Evolutionary conservation across 495 filamentous ascomycete genomes (phyloP), one percentile per base, ranked within the genome.

Genomic region (Hypoxylon perforatum): DNA sequence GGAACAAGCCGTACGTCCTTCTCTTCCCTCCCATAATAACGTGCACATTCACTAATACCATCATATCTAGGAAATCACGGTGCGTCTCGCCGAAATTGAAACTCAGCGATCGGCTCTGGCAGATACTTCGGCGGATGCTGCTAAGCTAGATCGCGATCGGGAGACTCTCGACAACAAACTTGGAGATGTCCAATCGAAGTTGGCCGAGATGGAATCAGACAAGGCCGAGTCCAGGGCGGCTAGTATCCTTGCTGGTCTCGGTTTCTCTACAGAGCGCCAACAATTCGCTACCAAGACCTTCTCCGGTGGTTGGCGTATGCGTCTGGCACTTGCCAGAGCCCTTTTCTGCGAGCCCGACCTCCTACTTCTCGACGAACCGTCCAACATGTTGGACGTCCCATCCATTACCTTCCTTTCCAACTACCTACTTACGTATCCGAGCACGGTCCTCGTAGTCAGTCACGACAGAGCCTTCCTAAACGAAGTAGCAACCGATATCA

Each of bases 321-420:
- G 95, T 84, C 82, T 99, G 54, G 95, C 95, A 6, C 82, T 99
- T 39, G 95, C 95, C 5, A 85, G 95, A 83, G 95, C 95, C 9
- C 85, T 99, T 36, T 99, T 99, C 84, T 99, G 95, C 81, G 96
- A 99, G 76, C 95, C 95, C 33, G 95, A 99, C 79, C 81, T 99
- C 19, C 84, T 99, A 63, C 85, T 99, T 70, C 92, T 99, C 73
- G 95, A 99, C 80, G 94, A 96, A 87, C 95, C 95, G 74, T 98
- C 96, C 49, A 99, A 99, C 88, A 99, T 99, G 95, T 94, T 99
- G 92, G 95, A 99, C 78, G 95, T 98, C 63, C 96, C 95, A 6
- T 98, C 96, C n/a, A 98, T 98, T 69, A 97, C 95, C 51, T 99
- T 98, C 88, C 85, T 99, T 73, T 91, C 95, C 12, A 97, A 92